A percentile compares a stretch with the other conserved stretches of the same genome.
Evolutionary conservation across 2,329 filamentous ascomycete genomes (phyloP).

Genomic region (Thielaviopsis musarum): DNA sequence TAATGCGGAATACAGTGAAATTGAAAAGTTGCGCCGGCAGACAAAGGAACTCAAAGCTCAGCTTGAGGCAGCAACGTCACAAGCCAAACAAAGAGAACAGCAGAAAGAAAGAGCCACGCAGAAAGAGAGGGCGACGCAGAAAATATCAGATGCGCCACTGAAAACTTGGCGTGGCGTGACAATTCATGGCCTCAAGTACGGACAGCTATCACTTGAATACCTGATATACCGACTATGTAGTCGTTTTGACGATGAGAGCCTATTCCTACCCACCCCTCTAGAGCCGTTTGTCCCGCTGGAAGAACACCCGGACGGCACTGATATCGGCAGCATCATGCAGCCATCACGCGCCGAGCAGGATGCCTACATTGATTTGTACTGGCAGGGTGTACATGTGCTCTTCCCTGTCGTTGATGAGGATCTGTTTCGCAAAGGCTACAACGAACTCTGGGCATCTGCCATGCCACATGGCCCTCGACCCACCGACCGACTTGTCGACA

Average conservation of each 20-base stretch:
- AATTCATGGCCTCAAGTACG: conserved; percentile 6
- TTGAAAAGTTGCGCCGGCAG: conserved; percentile 4
- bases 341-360: background rate
- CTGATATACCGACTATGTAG: conserved; percentile 4
- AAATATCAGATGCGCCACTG: conserved; percentile 1
- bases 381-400: background rate
- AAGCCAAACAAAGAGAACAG: background rate
- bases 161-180: conserved; percentile 9
- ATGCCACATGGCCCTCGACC: background rate
- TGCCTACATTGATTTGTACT: background rate
- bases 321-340: background rate
- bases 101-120: background rate
- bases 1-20: background rate
- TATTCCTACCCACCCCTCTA: background rate
- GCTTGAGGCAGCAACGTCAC: background rate
- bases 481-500: background rate
- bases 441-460: background rate
- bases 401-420: conserved; percentile 4
- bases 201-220: conserved; percentile 6
- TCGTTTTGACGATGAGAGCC: conserved; percentile 1
- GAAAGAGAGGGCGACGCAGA: background rate
- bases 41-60: conserved; percentile 1
- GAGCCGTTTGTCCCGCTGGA: conserved; percentile 5
- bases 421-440: background rate
- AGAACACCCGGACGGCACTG: background rate